Evolutionary conservation across 108 stramenopile genomes (phyloP).

Genomic region (Cyclostephanos invisitatus): DNA sequence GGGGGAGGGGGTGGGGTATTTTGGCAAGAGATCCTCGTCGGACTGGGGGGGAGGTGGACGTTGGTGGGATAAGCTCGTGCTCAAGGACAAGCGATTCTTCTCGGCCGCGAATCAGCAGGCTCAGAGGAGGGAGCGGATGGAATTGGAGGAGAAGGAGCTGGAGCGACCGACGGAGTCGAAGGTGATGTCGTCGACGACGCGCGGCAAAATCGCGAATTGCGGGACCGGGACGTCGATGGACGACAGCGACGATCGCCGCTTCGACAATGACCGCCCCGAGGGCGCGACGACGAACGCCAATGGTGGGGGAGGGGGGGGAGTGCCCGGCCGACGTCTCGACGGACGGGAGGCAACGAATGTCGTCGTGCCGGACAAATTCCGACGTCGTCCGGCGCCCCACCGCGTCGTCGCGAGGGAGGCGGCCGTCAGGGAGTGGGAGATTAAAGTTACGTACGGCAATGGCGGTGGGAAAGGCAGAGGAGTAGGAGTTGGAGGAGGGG

Average conservation of each 20-base stretch:
- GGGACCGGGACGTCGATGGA: neutral
- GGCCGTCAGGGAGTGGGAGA: constrained; percentile 77
- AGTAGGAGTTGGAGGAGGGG: constrained; percentile 10
- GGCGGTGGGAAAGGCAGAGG: neutral
- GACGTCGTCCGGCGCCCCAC: constrained; percentile 46
- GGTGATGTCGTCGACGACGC: constrained; percentile 4
- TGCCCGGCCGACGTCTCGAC: constrained; percentile 76
- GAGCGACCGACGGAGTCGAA: constrained; percentile 57
- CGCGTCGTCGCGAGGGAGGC: constrained; percentile 68
- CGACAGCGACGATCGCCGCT: neutral
- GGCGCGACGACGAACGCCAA: constrained; percentile 19
- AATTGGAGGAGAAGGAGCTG: constrained; percentile 59
- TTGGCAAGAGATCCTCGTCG: no score
- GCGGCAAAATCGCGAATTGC: neutral
- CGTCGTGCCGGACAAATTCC: constrained; percentile 55
- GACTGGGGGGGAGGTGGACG: constrained; percentile 34
- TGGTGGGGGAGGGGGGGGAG: constrained; percentile 16
- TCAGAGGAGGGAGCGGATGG: constrained; percentile 31
- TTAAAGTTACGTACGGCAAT: constrained; percentile 56
- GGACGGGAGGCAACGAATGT: constrained; percentile 67
- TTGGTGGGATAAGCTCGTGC: constrained; percentile 83
- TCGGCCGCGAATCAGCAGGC: constrained; percentile 44
- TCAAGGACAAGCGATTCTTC: constrained; percentile 42
- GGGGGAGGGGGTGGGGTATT: no score
- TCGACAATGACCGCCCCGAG: neutral